Conservation (phyloP, 768 basidiomycete genomes). For the Gyrodon lividus region DNA sequence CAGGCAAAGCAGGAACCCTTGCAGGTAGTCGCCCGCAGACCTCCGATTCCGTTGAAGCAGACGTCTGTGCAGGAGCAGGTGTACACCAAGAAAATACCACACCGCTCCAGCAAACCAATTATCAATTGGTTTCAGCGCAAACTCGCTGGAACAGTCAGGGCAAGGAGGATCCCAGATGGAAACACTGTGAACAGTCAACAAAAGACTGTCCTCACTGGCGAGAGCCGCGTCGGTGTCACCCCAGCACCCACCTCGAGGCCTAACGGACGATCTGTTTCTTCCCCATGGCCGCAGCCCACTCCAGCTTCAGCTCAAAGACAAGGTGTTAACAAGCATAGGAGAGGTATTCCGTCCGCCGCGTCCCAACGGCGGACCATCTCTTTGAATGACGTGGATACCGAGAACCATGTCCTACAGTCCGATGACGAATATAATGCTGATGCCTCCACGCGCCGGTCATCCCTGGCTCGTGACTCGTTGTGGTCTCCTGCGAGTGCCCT, state of each 20-base stretch:
- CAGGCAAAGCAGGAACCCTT: constrained; percentile 16
- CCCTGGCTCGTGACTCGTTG: constrained; percentile 66
- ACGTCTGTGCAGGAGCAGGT: constrained; percentile 33
- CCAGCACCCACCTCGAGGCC: constrained; percentile 16
- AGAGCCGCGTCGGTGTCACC: constrained; percentile 12
- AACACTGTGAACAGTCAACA: constrained; percentile 13
- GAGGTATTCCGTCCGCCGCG: constrained; percentile 18
- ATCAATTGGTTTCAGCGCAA: constrained; percentile 91
- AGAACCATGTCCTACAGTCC: constrained; percentile 33
- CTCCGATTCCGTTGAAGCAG: constrained; percentile 20
- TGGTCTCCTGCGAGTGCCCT: constrained; percentile 76
- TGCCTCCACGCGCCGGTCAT: constrained; percentile 52
- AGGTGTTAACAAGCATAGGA: constrained; percentile 16
- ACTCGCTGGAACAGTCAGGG: constrained; percentile 64
- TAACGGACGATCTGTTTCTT: constrained; percentile 30
- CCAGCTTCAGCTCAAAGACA: constrained; percentile 27
- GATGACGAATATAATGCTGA: constrained; percentile 43
- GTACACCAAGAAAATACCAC: constrained; percentile 58
- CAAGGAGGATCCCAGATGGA: constrained; percentile 47
- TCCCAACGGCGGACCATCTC: constrained; percentile 60
- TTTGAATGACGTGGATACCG: constrained; percentile 57
- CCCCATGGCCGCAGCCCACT: constrained; percentile 24
- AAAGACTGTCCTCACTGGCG: constrained; percentile 13
- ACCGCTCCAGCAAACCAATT: constrained; percentile 79
- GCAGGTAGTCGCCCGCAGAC: constrained; percentile 18